A percentile compares a stretch with the other conserved stretches of the same genome.
phyloP scores from a whole-genome alignment of 768 basidiomycete genomes.

The Fibroporia radiculosa region DNA sequence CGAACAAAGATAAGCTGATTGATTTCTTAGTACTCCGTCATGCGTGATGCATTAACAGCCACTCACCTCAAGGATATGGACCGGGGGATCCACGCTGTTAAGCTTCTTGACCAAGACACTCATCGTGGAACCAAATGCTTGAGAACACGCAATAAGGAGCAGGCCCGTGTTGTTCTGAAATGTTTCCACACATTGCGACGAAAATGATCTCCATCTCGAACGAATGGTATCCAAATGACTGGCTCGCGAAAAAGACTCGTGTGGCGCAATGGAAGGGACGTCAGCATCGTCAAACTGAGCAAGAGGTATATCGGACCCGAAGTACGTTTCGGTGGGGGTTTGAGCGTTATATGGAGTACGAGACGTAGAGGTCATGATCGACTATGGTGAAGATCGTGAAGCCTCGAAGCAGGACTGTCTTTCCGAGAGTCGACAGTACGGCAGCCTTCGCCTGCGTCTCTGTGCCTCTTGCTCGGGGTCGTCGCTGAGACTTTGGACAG shows the following conservation, averaged over 20 bases:
- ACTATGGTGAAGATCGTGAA: no score
- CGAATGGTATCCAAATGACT: no score
- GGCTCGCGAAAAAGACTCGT: no score
- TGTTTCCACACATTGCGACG: background rate
- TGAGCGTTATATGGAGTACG: background rate
- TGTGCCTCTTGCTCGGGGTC: no score
- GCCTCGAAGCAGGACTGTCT: no score
- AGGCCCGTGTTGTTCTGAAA: conserved; percentile 46
- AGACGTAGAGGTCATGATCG: background rate
- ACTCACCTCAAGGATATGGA: conserved; percentile 46
- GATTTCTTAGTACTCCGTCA: background rate
- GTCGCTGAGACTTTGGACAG: no score
- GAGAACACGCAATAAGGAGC: conserved; percentile 46
- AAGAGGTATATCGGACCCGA: conserved; percentile 2
- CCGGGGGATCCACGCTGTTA: conserved; percentile 46
- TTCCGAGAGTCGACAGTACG: no score
- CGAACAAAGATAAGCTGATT: conserved; percentile 44
- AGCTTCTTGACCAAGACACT: conserved; percentile 58
- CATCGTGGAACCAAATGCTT: conserved; percentile 54
- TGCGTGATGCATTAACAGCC: background rate
- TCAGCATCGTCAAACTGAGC: background rate
- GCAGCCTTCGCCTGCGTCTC: no score
- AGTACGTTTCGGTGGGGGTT: background rate
- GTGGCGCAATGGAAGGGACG: no score
- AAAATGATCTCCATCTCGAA: background rate